Percentiles rank a stretch among this genome's conserved stretches.
phyloP scores from a whole-genome alignment of 345 rosid genomes.

The Sisymbrium irio region DNA sequence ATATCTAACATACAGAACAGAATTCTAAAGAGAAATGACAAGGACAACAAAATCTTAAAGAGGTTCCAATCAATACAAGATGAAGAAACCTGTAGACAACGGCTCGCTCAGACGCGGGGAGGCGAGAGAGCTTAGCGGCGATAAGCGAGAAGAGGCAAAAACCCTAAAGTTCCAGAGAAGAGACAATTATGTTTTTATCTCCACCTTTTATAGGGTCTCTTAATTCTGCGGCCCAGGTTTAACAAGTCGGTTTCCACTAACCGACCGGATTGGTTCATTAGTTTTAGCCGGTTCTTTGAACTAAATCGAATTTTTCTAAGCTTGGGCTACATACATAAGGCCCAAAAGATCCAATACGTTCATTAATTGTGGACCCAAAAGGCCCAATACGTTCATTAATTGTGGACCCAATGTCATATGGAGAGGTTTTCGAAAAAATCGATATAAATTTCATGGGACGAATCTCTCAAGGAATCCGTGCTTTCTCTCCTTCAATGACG shows the following conservation, averaged over 20 bases:
- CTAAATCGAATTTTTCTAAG: too few species aligned
- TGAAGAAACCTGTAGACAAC: background rate
- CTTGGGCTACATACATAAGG: too few species aligned
- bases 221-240: background rate
- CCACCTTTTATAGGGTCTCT: background rate
- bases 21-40: background rate
- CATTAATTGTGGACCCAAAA: too few species aligned
- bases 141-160: background rate
- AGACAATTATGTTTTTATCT: background rate
- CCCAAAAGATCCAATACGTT: too few species aligned
- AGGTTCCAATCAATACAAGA: background rate
- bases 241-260: background rate
- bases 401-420: constrained; percentile 10
- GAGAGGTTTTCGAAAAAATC: background rate
- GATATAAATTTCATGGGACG: constrained; percentile 26
- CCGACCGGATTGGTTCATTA: background rate
- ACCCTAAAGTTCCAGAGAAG: background rate
- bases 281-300: background rate
- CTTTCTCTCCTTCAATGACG: background rate
- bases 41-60: background rate
- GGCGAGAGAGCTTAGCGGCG: background rate
- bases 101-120: background rate
- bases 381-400: too few species aligned
- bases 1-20: background rate
- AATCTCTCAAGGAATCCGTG: constrained; percentile 9